Percentiles rank a stretch among this genome's conserved stretches.
Conservation (phyloP, 1,284 basidiomycete species). For the Naganishia sp. region DNA sequence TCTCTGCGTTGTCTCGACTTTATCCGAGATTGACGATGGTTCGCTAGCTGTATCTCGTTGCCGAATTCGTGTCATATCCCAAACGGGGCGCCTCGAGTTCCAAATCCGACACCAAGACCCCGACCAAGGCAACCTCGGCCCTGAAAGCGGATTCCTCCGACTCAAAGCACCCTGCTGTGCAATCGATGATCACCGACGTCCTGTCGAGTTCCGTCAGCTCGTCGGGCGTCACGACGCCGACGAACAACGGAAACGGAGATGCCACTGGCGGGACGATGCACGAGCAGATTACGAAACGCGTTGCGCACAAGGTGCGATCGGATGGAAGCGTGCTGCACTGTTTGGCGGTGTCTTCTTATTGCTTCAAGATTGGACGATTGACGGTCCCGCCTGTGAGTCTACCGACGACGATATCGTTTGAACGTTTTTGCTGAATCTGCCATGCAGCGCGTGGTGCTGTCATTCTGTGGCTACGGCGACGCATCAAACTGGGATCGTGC, state of each 20-base stretch:
- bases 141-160: constrained; percentile 12
- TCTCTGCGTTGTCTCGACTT: neutral
- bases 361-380: constrained; percentile 73
- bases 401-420: too few species aligned
- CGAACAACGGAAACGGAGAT: neutral
- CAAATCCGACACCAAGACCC: neutral
- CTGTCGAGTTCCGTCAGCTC: constrained; percentile 9
- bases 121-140: constrained; percentile 7
- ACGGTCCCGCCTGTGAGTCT: constrained; percentile 66
- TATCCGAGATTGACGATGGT: neutral
- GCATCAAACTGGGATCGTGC: constrained; percentile 33
- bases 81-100: constrained; percentile 36
- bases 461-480: constrained; percentile 34
- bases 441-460: constrained; percentile 35
- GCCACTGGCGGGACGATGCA: neutral
- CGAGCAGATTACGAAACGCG: constrained; percentile 31
- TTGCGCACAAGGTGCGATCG: constrained; percentile 39
- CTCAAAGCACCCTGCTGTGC: constrained; percentile 1
- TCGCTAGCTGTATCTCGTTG: constrained; percentile 63
- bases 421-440: constrained; percentile 9
- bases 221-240: constrained; percentile 15
- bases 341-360: constrained; percentile 66
- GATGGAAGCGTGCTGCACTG: constrained; percentile 64
- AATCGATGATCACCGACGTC: constrained; percentile 13
- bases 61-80: constrained; percentile 67